Base-by-base conservation (phyloP, 2,329 filamentous ascomycete species). In the Botrytis medusae region DNA sequence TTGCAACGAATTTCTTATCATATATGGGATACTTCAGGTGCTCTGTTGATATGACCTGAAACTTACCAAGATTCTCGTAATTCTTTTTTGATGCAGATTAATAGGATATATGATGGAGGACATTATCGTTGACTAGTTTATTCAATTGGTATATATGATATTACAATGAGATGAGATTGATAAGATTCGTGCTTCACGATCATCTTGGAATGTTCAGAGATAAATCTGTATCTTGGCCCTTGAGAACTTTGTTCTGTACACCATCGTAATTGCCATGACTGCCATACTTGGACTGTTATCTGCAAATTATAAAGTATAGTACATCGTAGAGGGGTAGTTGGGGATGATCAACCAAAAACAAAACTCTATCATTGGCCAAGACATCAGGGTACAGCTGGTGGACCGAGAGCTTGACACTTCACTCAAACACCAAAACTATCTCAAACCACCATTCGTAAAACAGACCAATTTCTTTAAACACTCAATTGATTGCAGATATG, bases 321-420 rank as follows among this genome's bases (percentile, higher is more conserved):
- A 54, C 51, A 54, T 44, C 6, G 51, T 29, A 32, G 51, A 57
- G 60, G 69, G 46, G 46, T 18, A 51, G 22, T 44, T 20, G 51
- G 57, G 57, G n/a, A 29, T 40, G 29, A 32, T 67, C 25, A 37
- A 37, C 61, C n/a, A 67, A 46, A 72, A 42, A 57, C 54, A 57
- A 72, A 67, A 29, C 61, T 59, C 65, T 67, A 72, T 59, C 70
- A 72, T 72, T 72, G 70, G 70, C 48, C 61, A 54, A 54, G 46
- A 67, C 2, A 32, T 37, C 60, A 72, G 60, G 48, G 48, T 67
- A 72, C 61, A 67, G 62, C n/a, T 44, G 60, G 71, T 25, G 48
- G 62, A 68, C n/a, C 32, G 25, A n/a, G 48, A 34, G 44, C 54
- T 72, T 72, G 63, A 69, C 62, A 72, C 63, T 69, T 48, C 71